Evolutionary conservation across 1,139 yeast species (phyloP).

Genomic region (Candida tropicalis): DNA sequence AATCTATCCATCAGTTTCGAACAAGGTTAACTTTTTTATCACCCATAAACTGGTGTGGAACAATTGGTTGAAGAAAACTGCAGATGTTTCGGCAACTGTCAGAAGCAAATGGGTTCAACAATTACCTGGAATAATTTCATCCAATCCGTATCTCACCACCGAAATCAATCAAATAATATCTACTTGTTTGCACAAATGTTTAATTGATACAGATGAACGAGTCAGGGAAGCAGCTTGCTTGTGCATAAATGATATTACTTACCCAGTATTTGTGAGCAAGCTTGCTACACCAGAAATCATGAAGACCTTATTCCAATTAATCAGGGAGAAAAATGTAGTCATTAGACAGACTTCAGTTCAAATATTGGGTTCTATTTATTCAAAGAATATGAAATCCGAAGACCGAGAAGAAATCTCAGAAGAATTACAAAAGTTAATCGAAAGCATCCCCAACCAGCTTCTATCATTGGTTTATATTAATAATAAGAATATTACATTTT

Average conservation of each 20-base stretch:
- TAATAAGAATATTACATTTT: conserved; percentile 66
- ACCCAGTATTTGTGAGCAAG: conserved; percentile 41
- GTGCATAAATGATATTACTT: conserved; percentile 44
- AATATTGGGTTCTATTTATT: conserved; percentile 58
- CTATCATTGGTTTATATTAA: conserved; percentile 75
- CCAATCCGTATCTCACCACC: conserved; percentile 42
- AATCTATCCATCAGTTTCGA: conserved; percentile 13
- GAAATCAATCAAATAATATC: conserved; percentile 57
- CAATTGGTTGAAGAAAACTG: conserved; percentile 71
- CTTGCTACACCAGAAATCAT: conserved; percentile 52
- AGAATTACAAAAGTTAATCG: conserved; percentile 38
- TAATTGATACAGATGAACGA: conserved; percentile 74
- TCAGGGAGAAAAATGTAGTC: conserved; percentile 67
- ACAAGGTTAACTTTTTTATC: conserved; percentile 57
- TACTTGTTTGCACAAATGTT: conserved; percentile 64
- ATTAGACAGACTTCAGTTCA: conserved; percentile 67
- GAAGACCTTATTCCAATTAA: conserved; percentile 58
- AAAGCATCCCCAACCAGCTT: conserved; percentile 66
- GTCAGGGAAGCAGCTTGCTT: conserved; percentile 68
- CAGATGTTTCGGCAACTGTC: conserved; percentile 68
- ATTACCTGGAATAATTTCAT: conserved; percentile 33
- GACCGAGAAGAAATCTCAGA: conserved; percentile 16
- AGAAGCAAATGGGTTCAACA: conserved; percentile 73
- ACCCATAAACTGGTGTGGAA: conserved; percentile 65
- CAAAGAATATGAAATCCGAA: conserved; percentile 29